Base-by-base conservation (phyloP, 2,329 filamentous ascomycete genomes). In the Fusarium sp. region DNA sequence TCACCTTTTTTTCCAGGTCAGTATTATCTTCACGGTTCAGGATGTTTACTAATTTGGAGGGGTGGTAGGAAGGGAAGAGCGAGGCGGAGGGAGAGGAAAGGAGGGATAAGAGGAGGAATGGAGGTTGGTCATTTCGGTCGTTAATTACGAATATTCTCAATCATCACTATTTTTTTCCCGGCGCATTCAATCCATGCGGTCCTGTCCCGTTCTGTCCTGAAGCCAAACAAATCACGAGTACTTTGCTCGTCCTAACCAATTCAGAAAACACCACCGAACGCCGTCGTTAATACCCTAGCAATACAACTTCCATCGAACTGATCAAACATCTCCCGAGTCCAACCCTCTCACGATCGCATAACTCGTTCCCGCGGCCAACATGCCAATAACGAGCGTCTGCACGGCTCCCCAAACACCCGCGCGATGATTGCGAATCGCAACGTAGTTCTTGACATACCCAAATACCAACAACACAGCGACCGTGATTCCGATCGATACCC, bases 321-420 rank as follows among this genome's bases (percentile, higher is more conserved):
- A 37, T 49, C 58, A 75, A 30, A 34, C 46, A 49, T 74, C 73
- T 23, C 60, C 69, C 7, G 57, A 55, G 66, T 88, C 87, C 63
- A 91, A 80, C n/a, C 83, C 76, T 64, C 85, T 83, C 28, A 91
- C 88, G 61, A 91, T 85, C 6, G 80, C 84, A 77, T 92, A 90
- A 23, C 89, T 89, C 11, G 89, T 88, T 2, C 87, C 89, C 1
- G 90, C 90, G 7, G 90, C 90, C 59, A 90, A 68, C 16, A 88
- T 86, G 30, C 90, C 90, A 46, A 92, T 86, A 21, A 90, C 74
- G 46, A 90, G 79, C 77, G 91, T 92, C 79, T 92, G 88, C 28
- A 89, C 51, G 0, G 89, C 89, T 9, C 89, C 89, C 79, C 84
- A 85, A 16, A 88, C 72, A 12, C 87, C 88, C 2, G 86, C 84